Conservation (phyloP, 2,329 filamentous ascomycete species). For the Chaetomium strumarium region DNA sequence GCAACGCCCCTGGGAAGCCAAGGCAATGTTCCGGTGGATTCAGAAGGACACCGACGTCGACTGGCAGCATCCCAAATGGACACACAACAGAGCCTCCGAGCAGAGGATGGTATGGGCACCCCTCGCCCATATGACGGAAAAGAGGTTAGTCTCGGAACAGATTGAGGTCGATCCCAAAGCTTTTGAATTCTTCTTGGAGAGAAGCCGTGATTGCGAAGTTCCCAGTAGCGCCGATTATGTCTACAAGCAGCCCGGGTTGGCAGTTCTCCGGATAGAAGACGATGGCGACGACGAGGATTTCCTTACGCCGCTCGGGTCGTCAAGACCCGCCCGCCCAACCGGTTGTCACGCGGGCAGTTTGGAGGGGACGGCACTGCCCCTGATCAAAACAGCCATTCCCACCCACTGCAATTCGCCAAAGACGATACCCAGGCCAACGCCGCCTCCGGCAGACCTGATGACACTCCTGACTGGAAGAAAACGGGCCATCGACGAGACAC, state of each 20-base stretch:
- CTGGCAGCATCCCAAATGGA: conserved; percentile 25
- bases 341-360: background rate
- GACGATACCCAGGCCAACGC: background rate
- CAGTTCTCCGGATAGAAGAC: conserved; percentile 17
- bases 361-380: background rate
- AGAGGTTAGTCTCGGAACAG: conserved; percentile 14
- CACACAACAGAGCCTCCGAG: conserved; percentile 17
- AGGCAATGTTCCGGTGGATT: conserved; percentile 23
- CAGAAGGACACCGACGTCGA: conserved; percentile 13
- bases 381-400: background rate
- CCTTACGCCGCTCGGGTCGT: background rate
- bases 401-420: background rate
- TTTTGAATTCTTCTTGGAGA: conserved; percentile 17
- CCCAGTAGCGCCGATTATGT: conserved; percentile 24
- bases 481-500: conserved; percentile 13
- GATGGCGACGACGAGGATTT: conserved; percentile 23
- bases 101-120: conserved; percentile 27
- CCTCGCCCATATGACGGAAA: conserved; percentile 20
- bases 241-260: conserved; percentile 17
- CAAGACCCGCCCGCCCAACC: background rate
- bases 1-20: conserved; percentile 12
- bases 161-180: conserved; percentile 18
- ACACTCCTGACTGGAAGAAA: conserved; percentile 15
- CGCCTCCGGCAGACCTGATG: conserved; percentile 3
- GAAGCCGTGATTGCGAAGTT: conserved; percentile 6